Conservation (phyloP, 148 eudicot genomes). For the Polygonum maritimum region DNA sequence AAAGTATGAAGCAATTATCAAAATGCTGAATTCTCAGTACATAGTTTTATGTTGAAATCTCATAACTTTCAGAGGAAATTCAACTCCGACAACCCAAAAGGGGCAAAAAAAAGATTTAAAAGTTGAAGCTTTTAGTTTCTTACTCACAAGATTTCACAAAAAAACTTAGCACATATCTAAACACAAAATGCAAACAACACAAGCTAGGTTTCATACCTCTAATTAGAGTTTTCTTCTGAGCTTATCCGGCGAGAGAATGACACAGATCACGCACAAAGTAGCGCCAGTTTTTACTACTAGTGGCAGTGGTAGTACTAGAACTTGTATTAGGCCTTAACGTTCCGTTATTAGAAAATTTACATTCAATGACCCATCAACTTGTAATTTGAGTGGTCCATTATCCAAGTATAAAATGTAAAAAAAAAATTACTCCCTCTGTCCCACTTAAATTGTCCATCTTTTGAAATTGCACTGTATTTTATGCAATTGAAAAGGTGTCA, state of each 20-base stretch:
- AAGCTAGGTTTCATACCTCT: not conserved
- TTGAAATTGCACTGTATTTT: no score
- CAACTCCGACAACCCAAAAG: not conserved
- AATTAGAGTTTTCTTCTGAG: not conserved
- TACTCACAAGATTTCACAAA: not conserved
- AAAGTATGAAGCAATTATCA: not conserved
- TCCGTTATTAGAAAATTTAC: no score
- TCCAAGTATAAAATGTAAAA: no score
- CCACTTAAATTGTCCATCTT: no score
- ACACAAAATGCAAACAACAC: not conserved
- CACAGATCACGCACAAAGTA: no score
- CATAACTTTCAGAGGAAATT: not conserved
- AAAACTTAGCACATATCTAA: not conserved
- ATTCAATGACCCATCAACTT: no score
- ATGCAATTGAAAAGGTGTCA: no score
- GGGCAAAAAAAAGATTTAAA: not conserved
- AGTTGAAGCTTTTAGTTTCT: not conserved
- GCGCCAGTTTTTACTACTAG: no score
- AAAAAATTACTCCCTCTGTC: no score
- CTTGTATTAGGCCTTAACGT: no score
- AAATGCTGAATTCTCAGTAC: not conserved
- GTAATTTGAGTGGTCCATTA: no score
- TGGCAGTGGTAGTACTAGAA: no score
- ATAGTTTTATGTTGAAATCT: not conserved
- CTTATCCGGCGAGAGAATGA: not conserved